A percentile compares a stretch with the other conserved stretches of the same genome.
Evolutionary conservation across 1,139 yeast species (phyloP).

Genomic region (Hyphopichia khmerensis): DNA sequence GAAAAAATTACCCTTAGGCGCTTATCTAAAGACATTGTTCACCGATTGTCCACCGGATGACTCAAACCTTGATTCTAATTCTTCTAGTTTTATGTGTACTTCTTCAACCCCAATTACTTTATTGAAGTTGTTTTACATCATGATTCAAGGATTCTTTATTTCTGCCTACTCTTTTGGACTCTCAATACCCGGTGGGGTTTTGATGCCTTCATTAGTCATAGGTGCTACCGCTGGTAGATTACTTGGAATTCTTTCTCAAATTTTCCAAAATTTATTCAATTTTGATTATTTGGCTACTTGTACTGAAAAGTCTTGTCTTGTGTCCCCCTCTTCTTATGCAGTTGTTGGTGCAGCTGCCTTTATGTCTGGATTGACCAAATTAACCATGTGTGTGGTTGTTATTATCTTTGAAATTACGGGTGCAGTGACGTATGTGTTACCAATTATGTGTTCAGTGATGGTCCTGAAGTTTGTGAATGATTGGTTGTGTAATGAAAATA

Average conservation of each 20-base stretch:
- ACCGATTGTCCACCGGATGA: constrained; percentile 53
- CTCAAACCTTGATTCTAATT: constrained; percentile 17
- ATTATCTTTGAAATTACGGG: constrained; percentile 59
- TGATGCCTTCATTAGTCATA: constrained; percentile 69
- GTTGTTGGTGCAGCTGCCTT: constrained; percentile 62
- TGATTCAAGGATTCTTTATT: constrained; percentile 54
- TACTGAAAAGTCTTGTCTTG: constrained; percentile 50
- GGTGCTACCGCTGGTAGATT: constrained; percentile 74
- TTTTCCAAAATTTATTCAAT: constrained; percentile 42
- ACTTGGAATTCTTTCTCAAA: constrained; percentile 59
- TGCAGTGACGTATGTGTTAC: constrained; percentile 57
- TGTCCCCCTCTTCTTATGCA: constrained; percentile 61
- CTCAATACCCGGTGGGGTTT: constrained; percentile 70
- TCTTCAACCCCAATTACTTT: constrained; percentile 24
- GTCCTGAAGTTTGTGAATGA: constrained; percentile 51
- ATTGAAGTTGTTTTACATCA: constrained; percentile 44
- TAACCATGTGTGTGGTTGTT: constrained; percentile 57
- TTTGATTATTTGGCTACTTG: constrained; percentile 47
- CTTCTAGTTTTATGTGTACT: constrained; percentile 35
- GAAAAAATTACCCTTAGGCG: constrained; percentile 55
- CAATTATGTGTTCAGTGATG: constrained; percentile 60
- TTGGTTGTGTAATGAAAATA: constrained; percentile 44
- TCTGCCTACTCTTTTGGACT: constrained; percentile 67
- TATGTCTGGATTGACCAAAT: constrained; percentile 56
- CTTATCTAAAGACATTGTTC: constrained; percentile 57